These are phyloP conservation scores for Aspergillus tubingensis DNA, from an alignment of 2,329 filamentous ascomycete species.

Conservation along the genomic window DNA sequence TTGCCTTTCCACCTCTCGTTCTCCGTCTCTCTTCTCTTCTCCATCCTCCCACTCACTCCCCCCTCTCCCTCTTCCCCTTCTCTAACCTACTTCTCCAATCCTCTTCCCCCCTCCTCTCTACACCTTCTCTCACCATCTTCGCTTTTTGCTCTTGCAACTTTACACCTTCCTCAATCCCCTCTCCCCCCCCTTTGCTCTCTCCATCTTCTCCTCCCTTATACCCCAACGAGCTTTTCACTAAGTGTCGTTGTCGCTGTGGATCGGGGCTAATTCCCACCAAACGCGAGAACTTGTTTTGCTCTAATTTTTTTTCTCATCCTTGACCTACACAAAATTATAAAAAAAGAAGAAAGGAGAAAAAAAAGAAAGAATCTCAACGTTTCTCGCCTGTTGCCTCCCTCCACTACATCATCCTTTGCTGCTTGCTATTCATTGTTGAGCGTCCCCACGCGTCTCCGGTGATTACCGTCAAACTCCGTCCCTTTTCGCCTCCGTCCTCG, in stretches of 20 bases:
- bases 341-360: conserved; percentile 8
- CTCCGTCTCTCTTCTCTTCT: conserved; percentile 19
- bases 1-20: conserved; percentile 10
- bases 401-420: conserved; percentile 15
- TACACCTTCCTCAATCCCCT: conserved; percentile 18
- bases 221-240: conserved; percentile 54
- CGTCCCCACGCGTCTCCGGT: conserved; percentile 12
- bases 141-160: conserved; percentile 43
- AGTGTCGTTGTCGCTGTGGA: conserved; percentile 48
- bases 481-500: conserved; percentile 11
- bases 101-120: conserved; percentile 9
- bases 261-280: conserved; percentile 26
- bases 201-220: conserved; percentile 21
- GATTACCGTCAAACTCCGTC: not conserved
- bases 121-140: conserved; percentile 53
- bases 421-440: conserved; percentile 14
- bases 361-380: conserved; percentile 15
- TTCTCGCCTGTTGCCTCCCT: conserved; percentile 6
- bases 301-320: conserved; percentile 13
- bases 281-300: conserved; percentile 28
- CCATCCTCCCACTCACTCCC: conserved; percentile 10
- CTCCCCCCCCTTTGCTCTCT: conserved; percentile 20
- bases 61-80: conserved; percentile 12
- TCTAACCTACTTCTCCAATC: conserved; percentile 8
- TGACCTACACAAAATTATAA: not conserved